phyloP scores from a whole-genome alignment of 177 flowering plant genomes.

The Vitis hybrid region DNA sequence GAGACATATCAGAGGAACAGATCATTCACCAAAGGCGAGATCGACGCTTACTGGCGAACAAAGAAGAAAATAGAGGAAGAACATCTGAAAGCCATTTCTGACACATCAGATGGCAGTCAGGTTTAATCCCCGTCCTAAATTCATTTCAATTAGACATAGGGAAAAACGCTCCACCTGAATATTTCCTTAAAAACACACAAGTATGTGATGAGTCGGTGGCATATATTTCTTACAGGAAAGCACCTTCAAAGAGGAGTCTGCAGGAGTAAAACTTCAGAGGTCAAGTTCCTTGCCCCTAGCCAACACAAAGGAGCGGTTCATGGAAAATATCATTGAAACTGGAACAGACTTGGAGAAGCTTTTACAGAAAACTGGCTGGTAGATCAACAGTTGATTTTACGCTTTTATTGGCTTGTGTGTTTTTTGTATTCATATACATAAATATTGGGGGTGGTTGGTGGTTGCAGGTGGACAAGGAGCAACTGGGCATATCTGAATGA shows the following conservation, averaged over 20 bases:
- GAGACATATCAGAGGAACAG: slow-evolving; percentile 52
- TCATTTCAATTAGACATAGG: neutral
- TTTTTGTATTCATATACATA: neutral
- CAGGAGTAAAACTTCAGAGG: slow-evolving; percentile 25
- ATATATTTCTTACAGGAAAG: slow-evolving; percentile 23
- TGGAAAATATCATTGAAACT: slow-evolving; percentile 13
- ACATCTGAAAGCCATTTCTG: slow-evolving; percentile 47
- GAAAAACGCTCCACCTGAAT: too few species aligned
- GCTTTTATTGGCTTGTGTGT: too few species aligned
- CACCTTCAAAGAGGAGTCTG: slow-evolving; percentile 4
- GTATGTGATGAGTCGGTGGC: neutral
- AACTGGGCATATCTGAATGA: slow-evolving; percentile 73
- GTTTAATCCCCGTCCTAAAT: slow-evolving; percentile 2
- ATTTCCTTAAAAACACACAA: too few species aligned
- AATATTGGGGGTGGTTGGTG: neutral
- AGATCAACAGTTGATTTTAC: neutral
- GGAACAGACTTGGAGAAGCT: slow-evolving; percentile 29
- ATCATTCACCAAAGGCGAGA: slow-evolving; percentile 74
- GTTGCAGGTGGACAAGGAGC: slow-evolving; percentile 71
- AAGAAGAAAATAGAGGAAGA: slow-evolving; percentile 66
- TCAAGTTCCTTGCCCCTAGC: slow-evolving; percentile 43
- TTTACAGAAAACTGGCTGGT: slow-evolving; percentile 51
- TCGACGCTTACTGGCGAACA: slow-evolving; percentile 68
- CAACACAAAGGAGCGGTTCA: slow-evolving; percentile 14
- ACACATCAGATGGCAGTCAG: slow-evolving; percentile 20